Evolutionary conservation across 371 early-diverging fungal genomes (phyloP), one percentile per base, ranked within the genome.

Genomic region (Paramicrosporidium saccamoebae): DNA sequence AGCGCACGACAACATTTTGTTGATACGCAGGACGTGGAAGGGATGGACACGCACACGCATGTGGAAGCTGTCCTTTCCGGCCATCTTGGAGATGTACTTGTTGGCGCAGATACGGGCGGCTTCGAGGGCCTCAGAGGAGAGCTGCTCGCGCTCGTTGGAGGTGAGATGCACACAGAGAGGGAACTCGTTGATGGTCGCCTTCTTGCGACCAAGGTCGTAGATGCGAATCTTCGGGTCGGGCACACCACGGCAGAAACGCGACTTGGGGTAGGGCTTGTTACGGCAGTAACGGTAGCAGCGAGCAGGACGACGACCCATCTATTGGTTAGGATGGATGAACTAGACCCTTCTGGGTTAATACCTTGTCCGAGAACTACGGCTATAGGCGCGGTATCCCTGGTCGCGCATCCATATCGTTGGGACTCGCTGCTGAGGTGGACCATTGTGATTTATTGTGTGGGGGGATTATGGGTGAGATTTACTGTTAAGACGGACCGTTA

Each of bases 1-100:
- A 43, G 99, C 99, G 56, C 99, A 98, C 35, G 94, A 94, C 69
- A 98, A 72, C 99, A 98, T 98, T 66, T 98, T 98, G 72, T 98
- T 98, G 73, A 98, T 98, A 49, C 99, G 84, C 38, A 94, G 53
- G 26, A 98, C 95, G 62, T 98, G 95, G 65, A 69, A 90, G 23
- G 99, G 98, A 56, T 98, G 97, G 36, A 95, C 90, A 41, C 90
- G 77, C 27, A 98, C 59, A 43, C 98, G 68, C 72, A 96, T 58
- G 63, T 98, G 99, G 88, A 94, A 97, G 25, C 88, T 77, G 42
- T 97, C 98, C 69, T 97, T 98, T 35, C 98, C 99, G 26, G 88
- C 53, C 39, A 50, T 55, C 68, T 90, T 94, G 48, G 78, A 51
- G 48, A 98, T 86, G 69, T 96, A 95, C 71, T 96, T 96, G 81